Evolutionary conservation across 202 grass and related monocot genomes (phyloP), one percentile per base, ranked within the genome.

Genomic region (Digitaria exilis): DNA sequence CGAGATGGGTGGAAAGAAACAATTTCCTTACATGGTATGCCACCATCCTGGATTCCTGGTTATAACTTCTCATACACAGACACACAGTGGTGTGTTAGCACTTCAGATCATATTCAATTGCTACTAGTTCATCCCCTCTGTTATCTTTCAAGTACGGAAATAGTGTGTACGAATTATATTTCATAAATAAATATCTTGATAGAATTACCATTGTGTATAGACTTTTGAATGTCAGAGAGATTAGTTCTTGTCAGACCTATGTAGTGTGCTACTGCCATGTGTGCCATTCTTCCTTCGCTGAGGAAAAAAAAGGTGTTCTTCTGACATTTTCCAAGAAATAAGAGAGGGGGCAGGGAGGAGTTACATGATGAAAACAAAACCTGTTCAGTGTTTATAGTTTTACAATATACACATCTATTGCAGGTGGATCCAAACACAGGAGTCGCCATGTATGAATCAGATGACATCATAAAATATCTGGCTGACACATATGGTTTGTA

Each of bases 341-440:
- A 75, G 41, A 65, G 17, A 4, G 35, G 35, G 35, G 4, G 4
- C 2, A 74, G 24, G 0, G n/a, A n/a, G n/a, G n/a, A n/a, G 4
- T 62, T 70, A 24, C 19, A 3, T 22, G 5, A 28, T 54, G 18
- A 55, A 48, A 54, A 39, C 13, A 46, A 79, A 71, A 75, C 50
- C 30, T 37, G 5, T 32, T 58, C 0, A 28, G 4, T 19, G 12
- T 39, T 76, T 79, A 25, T 64, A 49, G 55, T 71, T 45, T 37
- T 48, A 68, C 34, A 58, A 49, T 22, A 19, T 39, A n/a, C 41
- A 39, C 8, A 65, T 83, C 72, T 69, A 35, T 76, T 85, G 51
- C 80, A 98, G 96, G 96, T 98, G 45, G 96, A 98, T 69, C 93
- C 96, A 85, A 98, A 98, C 82, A 98, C 89, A 75, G 92, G 91